Conservation (phyloP, 2,329 filamentous ascomycete genomes). For the Hymenoscyphus occultus region DNA sequence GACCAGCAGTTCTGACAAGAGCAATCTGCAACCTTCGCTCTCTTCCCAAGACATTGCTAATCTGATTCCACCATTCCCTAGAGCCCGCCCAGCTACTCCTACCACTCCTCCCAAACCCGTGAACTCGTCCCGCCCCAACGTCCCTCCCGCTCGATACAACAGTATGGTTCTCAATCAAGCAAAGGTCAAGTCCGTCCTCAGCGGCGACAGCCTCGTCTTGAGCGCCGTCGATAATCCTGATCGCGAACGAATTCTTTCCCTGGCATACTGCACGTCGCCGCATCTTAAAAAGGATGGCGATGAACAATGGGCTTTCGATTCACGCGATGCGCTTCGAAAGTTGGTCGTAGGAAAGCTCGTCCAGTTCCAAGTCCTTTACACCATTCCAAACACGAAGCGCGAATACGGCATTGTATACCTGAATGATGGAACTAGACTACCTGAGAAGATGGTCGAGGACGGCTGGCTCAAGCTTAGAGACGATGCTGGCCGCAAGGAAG, state of each 20-base stretch:
- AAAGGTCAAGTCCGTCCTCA: conserved; percentile 90
- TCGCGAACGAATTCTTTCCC: conserved; percentile 80
- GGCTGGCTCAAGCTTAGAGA: conserved; percentile 94
- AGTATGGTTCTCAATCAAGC: conserved; percentile 46
- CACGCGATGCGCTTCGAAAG: conserved; percentile 86
- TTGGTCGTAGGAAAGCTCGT: conserved; percentile 82
- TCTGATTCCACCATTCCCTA: conserved; percentile 38
- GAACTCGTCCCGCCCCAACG: conserved; percentile 27
- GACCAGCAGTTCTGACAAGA: conserved; percentile 12
- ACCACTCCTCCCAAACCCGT: conserved; percentile 16
- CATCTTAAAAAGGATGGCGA: conserved; percentile 85
- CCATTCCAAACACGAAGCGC: conserved; percentile 76
- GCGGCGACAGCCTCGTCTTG: conserved; percentile 87
- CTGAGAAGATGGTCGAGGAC: conserved; percentile 79
- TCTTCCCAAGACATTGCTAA: conserved; percentile 31
- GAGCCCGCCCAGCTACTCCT: conserved; percentile 15
- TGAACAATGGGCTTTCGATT: conserved; percentile 90
- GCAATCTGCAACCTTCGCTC: conserved; percentile 18
- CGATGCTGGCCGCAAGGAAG: conserved; percentile 88
- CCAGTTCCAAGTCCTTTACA: conserved; percentile 82
- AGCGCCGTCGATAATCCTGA: conserved; percentile 76
- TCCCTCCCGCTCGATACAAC: conserved; percentile 33
- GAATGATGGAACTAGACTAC: conserved; percentile 71
- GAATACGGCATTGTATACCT: conserved; percentile 84
- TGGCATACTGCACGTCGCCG: conserved; percentile 90